Conservation (phyloP, 1,139 yeast species). For the Fermentozyma sake region DNA sequence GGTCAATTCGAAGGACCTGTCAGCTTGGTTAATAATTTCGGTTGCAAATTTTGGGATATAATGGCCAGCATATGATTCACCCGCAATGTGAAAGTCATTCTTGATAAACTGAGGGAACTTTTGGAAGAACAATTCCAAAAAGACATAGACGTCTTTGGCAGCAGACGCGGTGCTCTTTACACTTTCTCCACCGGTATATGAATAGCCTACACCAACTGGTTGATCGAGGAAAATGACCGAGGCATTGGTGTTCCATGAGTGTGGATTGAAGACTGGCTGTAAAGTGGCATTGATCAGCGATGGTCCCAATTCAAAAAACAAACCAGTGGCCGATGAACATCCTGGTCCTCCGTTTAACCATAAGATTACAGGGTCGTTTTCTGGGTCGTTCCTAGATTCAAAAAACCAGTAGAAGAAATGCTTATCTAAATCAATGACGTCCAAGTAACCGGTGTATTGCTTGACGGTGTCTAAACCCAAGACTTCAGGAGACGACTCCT, state of each 20-base stretch:
- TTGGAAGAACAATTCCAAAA: constrained; percentile 71
- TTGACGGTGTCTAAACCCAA: constrained; percentile 53
- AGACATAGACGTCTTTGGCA: constrained; percentile 74
- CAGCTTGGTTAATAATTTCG: constrained; percentile 64
- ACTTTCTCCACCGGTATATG: constrained; percentile 55
- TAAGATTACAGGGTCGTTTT: constrained; percentile 56
- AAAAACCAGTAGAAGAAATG: constrained; percentile 82
- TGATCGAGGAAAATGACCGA: constrained; percentile 68
- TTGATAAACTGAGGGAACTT: constrained; percentile 59
- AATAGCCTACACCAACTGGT: constrained; percentile 76
- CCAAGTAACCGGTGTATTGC: constrained; percentile 66
- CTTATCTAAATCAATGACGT: constrained; percentile 51
- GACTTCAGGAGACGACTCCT: constrained; percentile 35
- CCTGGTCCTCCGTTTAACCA: constrained; percentile 82
- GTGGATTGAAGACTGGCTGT: constrained; percentile 53
- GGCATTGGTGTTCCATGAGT: constrained; percentile 69
- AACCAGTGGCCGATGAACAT: constrained; percentile 64
- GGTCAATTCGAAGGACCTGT: constrained; percentile 60
- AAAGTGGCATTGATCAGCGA: constrained; percentile 47
- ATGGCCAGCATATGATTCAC: constrained; percentile 88
- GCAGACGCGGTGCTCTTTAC: constrained; percentile 66
- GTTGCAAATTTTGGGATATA: constrained; percentile 77
- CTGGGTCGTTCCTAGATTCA: constrained; percentile 67
- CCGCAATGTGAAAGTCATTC: constrained; percentile 76
- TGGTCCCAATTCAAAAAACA: constrained; percentile 67